phyloP scores from a whole-genome alignment of 163 green algal species.

The Volvox carteri region DNA sequence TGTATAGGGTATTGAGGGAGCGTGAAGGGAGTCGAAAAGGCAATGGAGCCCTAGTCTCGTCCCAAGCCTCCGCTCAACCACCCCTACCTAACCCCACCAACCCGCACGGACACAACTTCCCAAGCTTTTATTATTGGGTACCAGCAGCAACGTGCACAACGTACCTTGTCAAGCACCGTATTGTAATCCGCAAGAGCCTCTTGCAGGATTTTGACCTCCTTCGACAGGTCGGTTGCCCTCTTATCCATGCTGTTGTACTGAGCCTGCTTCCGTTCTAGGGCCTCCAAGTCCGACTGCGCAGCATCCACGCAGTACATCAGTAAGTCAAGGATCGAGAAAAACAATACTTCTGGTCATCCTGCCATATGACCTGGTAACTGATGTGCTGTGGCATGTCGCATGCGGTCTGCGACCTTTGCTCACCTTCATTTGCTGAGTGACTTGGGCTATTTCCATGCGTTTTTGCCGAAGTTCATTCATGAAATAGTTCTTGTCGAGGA shows the following conservation, averaged over 20 bases:
- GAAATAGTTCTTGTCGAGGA: slow-evolving; percentile 82
- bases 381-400: background rate
- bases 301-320: no score
- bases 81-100: no score
- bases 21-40: no score
- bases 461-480: slow-evolving; percentile 77
- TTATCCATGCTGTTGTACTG: slow-evolving; percentile 70
- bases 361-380: no score
- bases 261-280: slow-evolving; percentile 65
- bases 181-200: slow-evolving; percentile 83
- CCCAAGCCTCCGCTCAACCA: no score
- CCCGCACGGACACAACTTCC: no score
- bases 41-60: no score
- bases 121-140: no score
- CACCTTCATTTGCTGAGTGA: slow-evolving; percentile 72
- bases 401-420: background rate
- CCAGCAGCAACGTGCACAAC: no score
- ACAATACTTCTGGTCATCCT: no score
- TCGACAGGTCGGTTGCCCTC: slow-evolving; percentile 63
- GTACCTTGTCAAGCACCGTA: slow-evolving; percentile 82
- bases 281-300: slow-evolving; percentile 64
- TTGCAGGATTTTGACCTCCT: slow-evolving; percentile 79
- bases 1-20: no score
- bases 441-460: slow-evolving; percentile 72
- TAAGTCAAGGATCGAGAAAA: no score